Base-by-base conservation (phyloP, 768 basidiomycete species). In the Panellus pusillus region DNA sequence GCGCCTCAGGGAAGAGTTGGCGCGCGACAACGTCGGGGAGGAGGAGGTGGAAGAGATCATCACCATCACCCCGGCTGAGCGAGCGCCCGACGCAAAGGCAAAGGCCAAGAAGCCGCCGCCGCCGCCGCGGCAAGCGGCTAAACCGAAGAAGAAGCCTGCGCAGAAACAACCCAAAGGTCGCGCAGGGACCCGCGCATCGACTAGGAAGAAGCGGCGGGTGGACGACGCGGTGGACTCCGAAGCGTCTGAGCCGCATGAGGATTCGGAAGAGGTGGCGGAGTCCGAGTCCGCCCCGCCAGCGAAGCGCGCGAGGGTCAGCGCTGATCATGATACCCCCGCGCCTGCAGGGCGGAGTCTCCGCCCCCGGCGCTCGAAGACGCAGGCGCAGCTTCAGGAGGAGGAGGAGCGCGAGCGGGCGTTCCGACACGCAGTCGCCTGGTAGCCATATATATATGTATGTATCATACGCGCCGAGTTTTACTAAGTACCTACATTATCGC, bases 311-410 rank as follows among this genome's bases (percentile, higher is more conserved):
- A 63, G 57, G 63, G 40, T 65, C 56, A 47, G 57, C 27, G 44
- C 44, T 50, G 52, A 43, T 27, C 55, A 49, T 24, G 42, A 64
- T 46, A 35, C 49, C 17, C 44, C 62, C 37, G 41, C 52, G 24
- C 44, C 56, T 31, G 47, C 62, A 32, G 74, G 74, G 41, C 76
- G 86, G 41, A 80, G 79, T 20, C 73, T 89, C 58, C 78, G 89
- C 24, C 79, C 86, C 42, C 79, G 88, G 31, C 65, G 64, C 24
- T 67, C 74, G 54, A 90, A 86, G 71, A 79, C 73, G 46, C 68
- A 73, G 44, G 74, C 75, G 41, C 72, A 78, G 62, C 51, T 78
- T 32, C 68, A 75, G 63, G 74, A 77, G 65, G 83, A 83, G 62
- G 66, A 64, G 57, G 75, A 76, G 57, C 65, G 66, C 63, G 84